Evolutionary conservation across 805 yeast species (phyloP), one percentile per base, ranked within the genome.

Genomic region (Yamadazyma akitaensis): DNA sequence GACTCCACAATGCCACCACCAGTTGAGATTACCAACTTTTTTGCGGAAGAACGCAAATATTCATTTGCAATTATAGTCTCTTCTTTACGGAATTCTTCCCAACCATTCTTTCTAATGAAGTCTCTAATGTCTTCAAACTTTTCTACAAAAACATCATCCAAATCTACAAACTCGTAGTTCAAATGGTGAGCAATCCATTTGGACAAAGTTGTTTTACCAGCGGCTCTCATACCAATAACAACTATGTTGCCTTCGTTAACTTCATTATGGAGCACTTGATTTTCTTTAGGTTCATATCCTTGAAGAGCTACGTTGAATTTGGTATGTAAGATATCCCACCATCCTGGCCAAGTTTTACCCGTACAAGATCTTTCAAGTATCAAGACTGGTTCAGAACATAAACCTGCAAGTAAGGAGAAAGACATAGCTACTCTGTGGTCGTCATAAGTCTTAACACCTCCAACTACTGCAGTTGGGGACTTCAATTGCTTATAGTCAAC

Each of bases 361-460:
- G 97, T 95, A 62, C 97, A 89, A 21, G 85, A 80, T 67, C 97
- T 82, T 61, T 92, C 97, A 54, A 84, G 81, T 49, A 94, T 81
- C 53, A 82, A 72, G 1, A 86, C 92, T 1, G 87, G 82, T 3
- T 71, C 73, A 38, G 67, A 62, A 42, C 80, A 77, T 57, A 88
- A 73, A 31, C 96, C 89, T 3, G 97, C 92, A 44, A 94, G 70
- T 49, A 94, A 73, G 3, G 96, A 88, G 67, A 94, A 86, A 47
- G 96, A 87, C 99, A 94, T 94, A 9, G 99, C 99, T 25, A 94
- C 97, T 60, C 99, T 81, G 65, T 94, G 99, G 60, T 94, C 99
- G 65, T 94, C 99, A 60, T 89, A 94, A 1, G 96, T 76, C 51
- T 78, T 72, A 35, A 91, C 70, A 47, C 92, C 92, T 28, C 77